A percentile compares a stretch with the other conserved stretches of the same genome.
phyloP scores from a whole-genome alignment of 2,329 filamentous ascomycete species.

The Paracoccidioides lutzii region DNA sequence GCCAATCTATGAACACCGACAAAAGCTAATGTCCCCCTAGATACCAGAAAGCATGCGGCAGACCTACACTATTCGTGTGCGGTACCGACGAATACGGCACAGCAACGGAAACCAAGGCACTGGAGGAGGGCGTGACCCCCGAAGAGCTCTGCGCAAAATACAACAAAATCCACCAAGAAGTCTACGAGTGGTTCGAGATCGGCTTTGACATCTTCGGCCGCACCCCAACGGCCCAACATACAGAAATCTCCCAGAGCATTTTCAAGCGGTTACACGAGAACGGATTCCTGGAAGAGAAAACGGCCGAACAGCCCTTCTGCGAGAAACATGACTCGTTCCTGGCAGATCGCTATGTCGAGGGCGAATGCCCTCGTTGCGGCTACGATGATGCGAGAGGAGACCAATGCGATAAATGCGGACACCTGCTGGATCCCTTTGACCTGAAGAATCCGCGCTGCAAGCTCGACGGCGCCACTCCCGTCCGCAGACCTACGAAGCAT shows the following conservation, averaged over 20 bases:
- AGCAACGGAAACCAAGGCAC: constrained; percentile 86
- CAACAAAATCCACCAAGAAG: constrained; percentile 73
- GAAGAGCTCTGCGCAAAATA: constrained; percentile 84
- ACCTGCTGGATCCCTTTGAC: constrained; percentile 58
- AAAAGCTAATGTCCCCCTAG: constrained; percentile 4
- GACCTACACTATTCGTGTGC: constrained; percentile 26
- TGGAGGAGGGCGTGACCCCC: constrained; percentile 74
- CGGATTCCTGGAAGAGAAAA: constrained; percentile 74
- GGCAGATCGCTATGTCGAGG: constrained; percentile 35
- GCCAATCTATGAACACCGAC: not conserved
- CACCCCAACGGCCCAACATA: constrained; percentile 79
- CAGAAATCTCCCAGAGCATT: constrained; percentile 82
- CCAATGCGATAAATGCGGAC: constrained; percentile 63
- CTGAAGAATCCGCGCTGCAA: constrained; percentile 83
- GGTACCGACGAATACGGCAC: constrained; percentile 93
- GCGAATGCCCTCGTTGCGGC: constrained; percentile 38
- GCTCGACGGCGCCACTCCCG: constrained; percentile 69
- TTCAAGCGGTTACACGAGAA: constrained; percentile 81
- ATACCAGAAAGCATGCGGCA: constrained; percentile 14
- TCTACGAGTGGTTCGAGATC: constrained; percentile 95
- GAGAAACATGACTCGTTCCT: constrained; percentile 51
- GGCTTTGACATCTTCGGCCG: constrained; percentile 90
- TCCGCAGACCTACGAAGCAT: constrained; percentile 74
- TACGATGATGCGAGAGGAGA: constrained; percentile 60
- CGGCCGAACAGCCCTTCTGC: constrained; percentile 82